Conservation (phyloP, 371 early-diverging fungal species). For the Rhizopus arrhizus region DNA sequence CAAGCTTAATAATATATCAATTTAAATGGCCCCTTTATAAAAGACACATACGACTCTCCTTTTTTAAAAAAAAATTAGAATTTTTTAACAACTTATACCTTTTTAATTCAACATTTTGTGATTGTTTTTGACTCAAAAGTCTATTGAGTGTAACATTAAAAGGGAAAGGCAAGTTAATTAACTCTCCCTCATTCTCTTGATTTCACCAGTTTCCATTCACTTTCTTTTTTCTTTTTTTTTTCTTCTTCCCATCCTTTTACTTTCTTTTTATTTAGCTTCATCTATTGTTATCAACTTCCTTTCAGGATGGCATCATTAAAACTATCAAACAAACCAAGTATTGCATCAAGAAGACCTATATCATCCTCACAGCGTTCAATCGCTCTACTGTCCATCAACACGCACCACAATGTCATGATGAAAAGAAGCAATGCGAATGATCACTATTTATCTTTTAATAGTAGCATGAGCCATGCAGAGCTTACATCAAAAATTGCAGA, state of each 20-base stretch:
- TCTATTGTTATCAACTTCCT: too few species aligned
- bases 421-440: background rate
- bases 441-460: too few species aligned
- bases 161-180: slow-evolving; percentile 5
- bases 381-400: slow-evolving; percentile 20
- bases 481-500: slow-evolving; percentile 43
- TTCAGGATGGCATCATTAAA: slow-evolving; percentile 10
- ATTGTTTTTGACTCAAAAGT: background rate
- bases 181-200: background rate
- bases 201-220: background rate
- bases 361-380: slow-evolving; percentile 10
- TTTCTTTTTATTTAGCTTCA: too few species aligned
- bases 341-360: slow-evolving; percentile 24
- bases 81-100: too few species aligned
- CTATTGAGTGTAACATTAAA: slow-evolving; percentile 2
- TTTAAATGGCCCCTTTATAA: background rate
- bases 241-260: background rate
- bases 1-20: background rate
- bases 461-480: slow-evolving; percentile 31
- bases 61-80: background rate
- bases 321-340: slow-evolving; percentile 20
- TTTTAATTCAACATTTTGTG: too few species aligned
- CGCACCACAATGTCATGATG: slow-evolving; percentile 1
- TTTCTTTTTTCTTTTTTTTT: slow-evolving; percentile 2
- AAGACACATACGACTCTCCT: background rate